A percentile compares a stretch with the other conserved stretches of the same genome.
Evolutionary conservation across 1,284 basidiomycete species (phyloP).

Genomic region (Austroboletus novae-zelandiae): DNA sequence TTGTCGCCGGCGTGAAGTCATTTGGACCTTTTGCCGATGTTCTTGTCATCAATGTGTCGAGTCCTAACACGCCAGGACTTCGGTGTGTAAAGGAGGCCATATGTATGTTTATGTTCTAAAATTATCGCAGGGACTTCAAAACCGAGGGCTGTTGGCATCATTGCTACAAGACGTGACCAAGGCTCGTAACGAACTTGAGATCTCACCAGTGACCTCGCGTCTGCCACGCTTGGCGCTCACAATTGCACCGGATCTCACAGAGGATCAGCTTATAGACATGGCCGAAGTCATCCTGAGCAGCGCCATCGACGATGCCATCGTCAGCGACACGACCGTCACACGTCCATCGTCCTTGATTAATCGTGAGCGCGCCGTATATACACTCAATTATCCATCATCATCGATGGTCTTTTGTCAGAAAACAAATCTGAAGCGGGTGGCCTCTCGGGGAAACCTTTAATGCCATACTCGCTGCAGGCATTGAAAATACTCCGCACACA

Average conservation of each 20-base stretch:
- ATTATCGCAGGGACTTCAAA: slow-evolving; percentile 55
- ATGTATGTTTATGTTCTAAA: not conserved
- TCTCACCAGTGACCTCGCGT: slow-evolving; percentile 40
- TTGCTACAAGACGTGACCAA: slow-evolving; percentile 73
- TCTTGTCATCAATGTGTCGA: slow-evolving; percentile 94
- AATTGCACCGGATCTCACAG: slow-evolving; percentile 88
- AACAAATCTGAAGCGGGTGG: slow-evolving; percentile 79
- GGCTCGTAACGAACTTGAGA: slow-evolving; percentile 68
- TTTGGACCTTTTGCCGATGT: slow-evolving; percentile 63
- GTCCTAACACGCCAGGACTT: slow-evolving; percentile 96
- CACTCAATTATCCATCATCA: not conserved
- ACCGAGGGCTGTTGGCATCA: slow-evolving; percentile 68
- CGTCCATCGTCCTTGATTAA: slow-evolving; percentile 66
- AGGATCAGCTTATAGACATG: slow-evolving; percentile 80
- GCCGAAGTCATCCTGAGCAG: slow-evolving; percentile 76
- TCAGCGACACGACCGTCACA: slow-evolving; percentile 93
- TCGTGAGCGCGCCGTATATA: slow-evolving; percentile 37
- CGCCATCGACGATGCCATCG: slow-evolving; percentile 90
- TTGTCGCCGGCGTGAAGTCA: slow-evolving; percentile 76
- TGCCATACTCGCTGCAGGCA: slow-evolving; percentile 76
- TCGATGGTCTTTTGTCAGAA: slow-evolving; percentile 29
- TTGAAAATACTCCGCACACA: slow-evolving; percentile 74
- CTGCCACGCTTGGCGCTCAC: slow-evolving; percentile 87
- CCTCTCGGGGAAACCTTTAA: slow-evolving; percentile 87
- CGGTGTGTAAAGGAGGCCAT: slow-evolving; percentile 45